Conservation (phyloP, 495 filamentous ascomycete species). For the Aspergillus baeticus region DNA sequence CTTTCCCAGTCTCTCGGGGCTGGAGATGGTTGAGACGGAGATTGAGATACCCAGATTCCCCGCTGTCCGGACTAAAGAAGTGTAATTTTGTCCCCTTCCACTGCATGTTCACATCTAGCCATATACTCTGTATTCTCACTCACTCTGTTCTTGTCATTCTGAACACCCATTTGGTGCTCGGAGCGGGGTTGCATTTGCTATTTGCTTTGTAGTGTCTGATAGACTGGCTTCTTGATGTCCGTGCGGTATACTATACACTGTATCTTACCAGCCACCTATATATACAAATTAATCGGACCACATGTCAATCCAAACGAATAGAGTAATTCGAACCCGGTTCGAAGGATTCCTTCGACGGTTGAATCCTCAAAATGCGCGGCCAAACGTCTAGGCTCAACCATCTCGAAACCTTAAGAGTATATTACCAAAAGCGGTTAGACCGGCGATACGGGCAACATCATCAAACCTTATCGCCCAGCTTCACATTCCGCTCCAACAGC, state of each 20-base stretch:
- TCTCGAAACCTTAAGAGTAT: not conserved
- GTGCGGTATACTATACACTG: not conserved
- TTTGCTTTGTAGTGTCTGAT: constrained; percentile 3
- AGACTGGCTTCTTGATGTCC: constrained; percentile 5
- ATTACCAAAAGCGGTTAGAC: constrained; percentile 5
- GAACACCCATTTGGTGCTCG: not conserved
- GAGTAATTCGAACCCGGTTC: too few relatives aligned
- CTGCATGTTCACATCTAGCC: constrained; percentile 6
- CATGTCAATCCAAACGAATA: too few relatives aligned
- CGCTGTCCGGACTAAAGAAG: constrained; percentile 41
- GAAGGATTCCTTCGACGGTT: too few relatives aligned
- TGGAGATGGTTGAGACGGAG: constrained; percentile 83
- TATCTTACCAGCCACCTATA: constrained; percentile 1
- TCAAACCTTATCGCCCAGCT: constrained; percentile 4
- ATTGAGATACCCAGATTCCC: constrained; percentile 46
- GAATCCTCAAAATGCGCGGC: not conserved
- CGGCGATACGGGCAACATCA: not conserved
- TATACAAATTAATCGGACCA: not conserved
- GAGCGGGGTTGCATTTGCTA: constrained; percentile 7
- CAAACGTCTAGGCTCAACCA: not conserved
- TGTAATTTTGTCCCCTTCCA: constrained; percentile 22
- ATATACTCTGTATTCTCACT: constrained; percentile 4
- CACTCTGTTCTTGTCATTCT: not conserved
- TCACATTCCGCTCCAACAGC: not conserved
- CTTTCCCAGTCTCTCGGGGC: constrained; percentile 74